These are phyloP conservation scores for Venturia aucupariae DNA, from an alignment of 2,329 filamentous ascomycete species.

Conservation along the genomic window DNA sequence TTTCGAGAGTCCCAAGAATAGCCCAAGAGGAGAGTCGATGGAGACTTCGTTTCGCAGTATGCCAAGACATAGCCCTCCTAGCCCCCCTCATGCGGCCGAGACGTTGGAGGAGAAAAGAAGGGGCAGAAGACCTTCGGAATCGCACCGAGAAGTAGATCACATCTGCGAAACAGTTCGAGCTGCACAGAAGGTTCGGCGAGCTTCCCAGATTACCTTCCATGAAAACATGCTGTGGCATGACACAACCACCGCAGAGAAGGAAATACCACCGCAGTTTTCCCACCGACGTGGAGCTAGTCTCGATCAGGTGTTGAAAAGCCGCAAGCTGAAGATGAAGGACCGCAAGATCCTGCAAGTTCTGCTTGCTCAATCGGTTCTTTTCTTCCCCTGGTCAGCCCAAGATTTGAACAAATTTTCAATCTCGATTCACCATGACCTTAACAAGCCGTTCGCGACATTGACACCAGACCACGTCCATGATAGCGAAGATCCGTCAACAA, in stretches of 20 bases:
- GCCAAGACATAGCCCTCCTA: not conserved
- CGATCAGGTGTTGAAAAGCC: conserved; percentile 4
- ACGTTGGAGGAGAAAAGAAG: not conserved
- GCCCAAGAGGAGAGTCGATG: not conserved
- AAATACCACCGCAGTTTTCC: not conserved
- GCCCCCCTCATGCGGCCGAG: not conserved
- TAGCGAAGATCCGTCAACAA: not conserved
- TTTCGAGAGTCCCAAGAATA: not conserved
- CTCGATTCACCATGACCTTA: conserved; percentile 3
- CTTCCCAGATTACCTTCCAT: conserved; percentile 2
- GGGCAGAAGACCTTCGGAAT: not conserved
- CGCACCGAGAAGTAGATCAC: not conserved
- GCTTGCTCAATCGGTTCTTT: conserved; percentile 12
- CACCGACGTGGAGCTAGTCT: conserved; percentile 1
- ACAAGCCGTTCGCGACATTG: conserved; percentile 9
- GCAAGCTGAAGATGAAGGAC: conserved; percentile 4
- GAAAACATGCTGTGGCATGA: conserved; percentile 3
- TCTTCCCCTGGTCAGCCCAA: not conserved
- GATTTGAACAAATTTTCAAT: not conserved
- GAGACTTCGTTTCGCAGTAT: not conserved
- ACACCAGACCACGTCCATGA: not conserved
- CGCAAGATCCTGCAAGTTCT: conserved; percentile 11
- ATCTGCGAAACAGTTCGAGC: not conserved
- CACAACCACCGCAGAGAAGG: not conserved
- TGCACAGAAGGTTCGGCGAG: not conserved